Conservation (phyloP, 2,329 filamentous ascomycete species). For the Fusarium sp. region DNA sequence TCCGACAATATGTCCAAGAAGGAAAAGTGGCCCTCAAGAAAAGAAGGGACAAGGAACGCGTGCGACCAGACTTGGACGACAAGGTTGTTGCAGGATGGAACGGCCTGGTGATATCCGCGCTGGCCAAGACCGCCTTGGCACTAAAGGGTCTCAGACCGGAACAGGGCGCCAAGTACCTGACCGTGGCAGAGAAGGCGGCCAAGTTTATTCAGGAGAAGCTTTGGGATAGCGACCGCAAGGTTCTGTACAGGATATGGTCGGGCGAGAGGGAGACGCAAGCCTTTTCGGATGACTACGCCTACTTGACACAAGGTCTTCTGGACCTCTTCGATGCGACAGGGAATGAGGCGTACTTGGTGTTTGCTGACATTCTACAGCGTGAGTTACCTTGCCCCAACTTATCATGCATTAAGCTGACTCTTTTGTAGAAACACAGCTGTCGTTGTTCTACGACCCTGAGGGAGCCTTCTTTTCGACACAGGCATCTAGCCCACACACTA, state of each 20-base stretch:
- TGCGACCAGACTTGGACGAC: conserved; percentile 83
- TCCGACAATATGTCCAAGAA: conserved; percentile 73
- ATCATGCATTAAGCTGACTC: conserved; percentile 15
- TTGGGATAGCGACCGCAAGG: conserved; percentile 72
- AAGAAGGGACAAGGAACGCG: conserved; percentile 79
- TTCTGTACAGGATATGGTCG: conserved; percentile 80
- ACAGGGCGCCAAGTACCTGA: conserved; percentile 70
- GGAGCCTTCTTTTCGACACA: conserved; percentile 82
- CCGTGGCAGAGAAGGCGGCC: conserved; percentile 75
- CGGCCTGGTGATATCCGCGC: conserved; percentile 84
- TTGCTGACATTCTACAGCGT: conserved; percentile 85
- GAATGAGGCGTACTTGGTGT: conserved; percentile 79
- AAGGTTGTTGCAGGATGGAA: conserved; percentile 93
- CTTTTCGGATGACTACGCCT: conserved; percentile 96
- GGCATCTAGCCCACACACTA: conserved; percentile 72
- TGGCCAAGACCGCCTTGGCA: conserved; percentile 80
- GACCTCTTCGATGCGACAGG: conserved; percentile 87
- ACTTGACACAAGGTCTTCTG: conserved; percentile 83
- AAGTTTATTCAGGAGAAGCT: conserved; percentile 79
- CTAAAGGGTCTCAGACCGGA: conserved; percentile 70
- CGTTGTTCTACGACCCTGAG: conserved; percentile 79
- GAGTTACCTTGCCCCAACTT: conserved; percentile 42
- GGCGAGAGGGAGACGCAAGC: conserved; percentile 73
- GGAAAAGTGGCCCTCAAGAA: conserved; percentile 76
- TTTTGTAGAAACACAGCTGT: conserved; percentile 74